phyloP scores from a whole-genome alignment of 345 rosid genomes.

The Acer negundo region DNA sequence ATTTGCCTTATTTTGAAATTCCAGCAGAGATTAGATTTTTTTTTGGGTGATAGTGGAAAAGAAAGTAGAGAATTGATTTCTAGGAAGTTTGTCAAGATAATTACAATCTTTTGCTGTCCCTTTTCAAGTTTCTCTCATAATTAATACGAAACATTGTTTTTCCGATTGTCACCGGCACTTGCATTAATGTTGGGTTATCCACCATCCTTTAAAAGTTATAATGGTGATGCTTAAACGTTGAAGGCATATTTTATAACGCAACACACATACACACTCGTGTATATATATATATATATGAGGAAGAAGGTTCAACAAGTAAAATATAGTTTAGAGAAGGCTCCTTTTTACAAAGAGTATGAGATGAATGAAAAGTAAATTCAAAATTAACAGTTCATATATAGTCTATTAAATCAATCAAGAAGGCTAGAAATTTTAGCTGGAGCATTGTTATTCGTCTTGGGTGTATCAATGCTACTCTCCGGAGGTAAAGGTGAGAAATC shows the following conservation, averaged over 20 bases:
- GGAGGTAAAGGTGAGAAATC: not conserved
- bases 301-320: not conserved
- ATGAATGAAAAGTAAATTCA: not conserved
- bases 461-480: not conserved
- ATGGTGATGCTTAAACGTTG: not conserved
- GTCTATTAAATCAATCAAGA: not conserved
- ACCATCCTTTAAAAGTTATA: not conserved
- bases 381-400: not conserved
- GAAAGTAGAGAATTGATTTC: not conserved
- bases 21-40: not conserved
- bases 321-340: not conserved
- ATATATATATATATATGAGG: not conserved
- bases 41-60: no score
- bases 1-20: not conserved
- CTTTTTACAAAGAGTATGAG: not conserved
- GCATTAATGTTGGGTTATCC: not conserved
- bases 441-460: not conserved
- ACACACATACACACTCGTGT: not conserved
- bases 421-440: not conserved
- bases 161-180: not conserved
- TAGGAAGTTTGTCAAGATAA: not conserved
- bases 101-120: not conserved
- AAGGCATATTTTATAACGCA: not conserved
- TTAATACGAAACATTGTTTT: no score
- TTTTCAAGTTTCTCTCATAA: no score